These are phyloP conservation scores for Coelastrella sp. DNA, from an alignment of 139 green algal genomes.

Conservation along the genomic window DNA sequence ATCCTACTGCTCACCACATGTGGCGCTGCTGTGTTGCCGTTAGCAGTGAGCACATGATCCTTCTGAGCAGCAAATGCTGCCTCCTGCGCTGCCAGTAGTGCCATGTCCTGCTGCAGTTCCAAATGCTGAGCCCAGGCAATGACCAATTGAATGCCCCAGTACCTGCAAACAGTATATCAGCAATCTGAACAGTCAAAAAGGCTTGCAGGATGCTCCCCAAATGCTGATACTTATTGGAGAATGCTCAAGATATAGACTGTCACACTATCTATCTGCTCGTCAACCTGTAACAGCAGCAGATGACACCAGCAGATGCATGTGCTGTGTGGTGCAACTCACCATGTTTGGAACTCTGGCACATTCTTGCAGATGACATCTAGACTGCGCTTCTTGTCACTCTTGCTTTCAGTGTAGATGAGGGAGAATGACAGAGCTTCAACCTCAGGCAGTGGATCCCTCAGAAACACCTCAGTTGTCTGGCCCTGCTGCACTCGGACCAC, in stretches of 20 bases:
- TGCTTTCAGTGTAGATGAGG: constrained; percentile 75
- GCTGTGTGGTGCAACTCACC: constrained; percentile 35
- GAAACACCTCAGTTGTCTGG: constrained; percentile 77
- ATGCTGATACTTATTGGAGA: too few species aligned
- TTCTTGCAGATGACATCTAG: constrained; percentile 78
- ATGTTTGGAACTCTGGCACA: constrained; percentile 67
- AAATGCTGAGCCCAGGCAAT: constrained; percentile 18
- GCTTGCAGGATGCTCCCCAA: too few species aligned
- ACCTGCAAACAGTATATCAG: too few species aligned
- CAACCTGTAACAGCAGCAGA: not conserved
- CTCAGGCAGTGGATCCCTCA: constrained; percentile 62
- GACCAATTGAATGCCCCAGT: constrained; percentile 60
- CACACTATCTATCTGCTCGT: too few species aligned
- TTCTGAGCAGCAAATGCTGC: not conserved
- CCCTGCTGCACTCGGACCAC: constrained; percentile 59
- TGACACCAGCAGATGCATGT: not conserved
- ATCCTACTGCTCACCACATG: too few species aligned
- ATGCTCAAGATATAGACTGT: too few species aligned
- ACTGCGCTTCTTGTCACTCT: constrained; percentile 56
- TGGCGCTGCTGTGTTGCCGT: not conserved
- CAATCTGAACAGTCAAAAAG: too few species aligned
- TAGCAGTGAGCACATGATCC: not conserved
- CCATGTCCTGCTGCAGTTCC: constrained; percentile 36
- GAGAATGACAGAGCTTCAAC: constrained; percentile 70
- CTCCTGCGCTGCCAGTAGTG: not conserved